These are phyloP conservation scores for Boletus edulis DNA, from an alignment of 768 basidiomycete genomes.

Conservation along the genomic window DNA sequence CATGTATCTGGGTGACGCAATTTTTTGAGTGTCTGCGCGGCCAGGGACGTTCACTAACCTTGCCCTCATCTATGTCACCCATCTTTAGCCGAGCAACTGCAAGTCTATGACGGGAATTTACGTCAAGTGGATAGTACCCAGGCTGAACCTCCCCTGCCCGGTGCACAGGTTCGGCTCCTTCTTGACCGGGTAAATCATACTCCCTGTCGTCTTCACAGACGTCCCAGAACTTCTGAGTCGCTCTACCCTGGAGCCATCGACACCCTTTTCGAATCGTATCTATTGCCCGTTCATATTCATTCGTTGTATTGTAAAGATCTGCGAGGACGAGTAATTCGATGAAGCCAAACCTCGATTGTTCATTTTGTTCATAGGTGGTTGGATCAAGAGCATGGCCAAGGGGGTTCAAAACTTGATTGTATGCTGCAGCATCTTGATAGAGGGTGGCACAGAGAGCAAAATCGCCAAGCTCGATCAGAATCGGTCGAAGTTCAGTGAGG, in stretches of 20 bases:
- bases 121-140: constrained; percentile 39
- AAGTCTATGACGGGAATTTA: constrained; percentile 68
- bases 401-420: constrained; percentile 48
- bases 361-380: constrained; percentile 7
- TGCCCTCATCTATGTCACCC: constrained; percentile 78
- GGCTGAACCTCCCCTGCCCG: constrained; percentile 49
- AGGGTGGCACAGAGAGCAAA: constrained; percentile 60
- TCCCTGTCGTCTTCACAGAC: constrained; percentile 84
- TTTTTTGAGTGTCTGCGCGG: neutral
- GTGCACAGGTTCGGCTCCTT: constrained; percentile 34
- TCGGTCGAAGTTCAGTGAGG: constrained; percentile 70
- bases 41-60: constrained; percentile 42
- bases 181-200: constrained; percentile 63
- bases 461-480: constrained; percentile 56
- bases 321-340: constrained; percentile 80
- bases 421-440: constrained; percentile 71
- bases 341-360: constrained; percentile 21
- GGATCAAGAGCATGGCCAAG: constrained; percentile 41
- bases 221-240: constrained; percentile 76
- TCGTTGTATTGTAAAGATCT: constrained; percentile 75
- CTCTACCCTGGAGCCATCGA: constrained; percentile 89
- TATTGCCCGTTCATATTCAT: constrained; percentile 65
- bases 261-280: constrained; percentile 70
- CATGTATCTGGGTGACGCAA: constrained; percentile 58
- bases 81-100: constrained; percentile 80